Evolutionary conservation across 352 stramenopile genomes (phyloP).

Genomic region (Globisporangium lucens): DNA sequence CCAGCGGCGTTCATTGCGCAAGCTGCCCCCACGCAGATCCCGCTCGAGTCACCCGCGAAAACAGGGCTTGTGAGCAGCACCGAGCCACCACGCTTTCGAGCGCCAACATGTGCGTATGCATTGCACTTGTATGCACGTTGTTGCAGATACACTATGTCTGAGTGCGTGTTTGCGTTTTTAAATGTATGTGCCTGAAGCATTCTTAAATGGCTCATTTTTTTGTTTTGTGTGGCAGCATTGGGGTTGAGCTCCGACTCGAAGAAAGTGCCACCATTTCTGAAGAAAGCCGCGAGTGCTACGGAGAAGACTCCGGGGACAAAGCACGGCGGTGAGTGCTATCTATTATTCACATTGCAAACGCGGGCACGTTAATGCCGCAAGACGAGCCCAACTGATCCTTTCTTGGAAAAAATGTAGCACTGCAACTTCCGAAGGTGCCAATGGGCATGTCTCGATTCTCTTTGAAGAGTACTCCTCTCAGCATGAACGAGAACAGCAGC

Average conservation of each 20-base stretch:
- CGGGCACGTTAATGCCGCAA: not conserved
- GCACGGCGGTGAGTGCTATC: not conserved
- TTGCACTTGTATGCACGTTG: not conserved
- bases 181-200: not conserved
- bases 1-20: not conserved
- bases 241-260: not conserved
- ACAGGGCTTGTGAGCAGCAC: not conserved
- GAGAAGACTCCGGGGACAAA: not conserved
- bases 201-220: not conserved
- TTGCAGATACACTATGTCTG: too few species aligned
- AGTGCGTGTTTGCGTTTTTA: not conserved
- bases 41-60: slow-evolving; percentile 16
- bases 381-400: not conserved
- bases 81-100: not conserved
- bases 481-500: not conserved
- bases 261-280: not conserved
- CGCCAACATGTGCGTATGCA: not conserved
- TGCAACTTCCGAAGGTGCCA: not conserved
- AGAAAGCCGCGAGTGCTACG: not conserved
- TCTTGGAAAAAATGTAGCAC: not conserved
- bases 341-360: not conserved
- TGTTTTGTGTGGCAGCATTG: not conserved
- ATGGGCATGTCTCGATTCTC: not conserved
- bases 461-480: not conserved
- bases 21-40: slow-evolving; percentile 11